Evolutionary conservation across 225 moss, liverwort and hornwort genomes (phyloP).

Genomic region (Antitrichia curtipendula): DNA sequence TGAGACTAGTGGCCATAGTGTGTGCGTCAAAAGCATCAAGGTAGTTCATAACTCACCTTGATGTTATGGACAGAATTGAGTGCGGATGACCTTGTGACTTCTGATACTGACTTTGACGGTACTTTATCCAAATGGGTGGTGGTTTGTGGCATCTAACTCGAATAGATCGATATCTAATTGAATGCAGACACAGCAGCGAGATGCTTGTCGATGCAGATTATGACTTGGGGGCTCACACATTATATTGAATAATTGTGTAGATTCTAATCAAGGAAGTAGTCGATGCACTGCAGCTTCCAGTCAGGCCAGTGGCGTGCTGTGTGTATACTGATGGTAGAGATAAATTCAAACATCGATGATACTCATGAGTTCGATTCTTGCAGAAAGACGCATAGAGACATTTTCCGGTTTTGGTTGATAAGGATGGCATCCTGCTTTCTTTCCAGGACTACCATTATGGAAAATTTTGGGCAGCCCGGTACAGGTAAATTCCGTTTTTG

Average conservation of each 20-base stretch:
- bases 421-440: slow-evolving; percentile 5
- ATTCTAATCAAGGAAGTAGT: background rate
- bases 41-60: background rate
- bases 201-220: background rate
- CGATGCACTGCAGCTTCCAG: background rate
- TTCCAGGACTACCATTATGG: slow-evolving; percentile 13
- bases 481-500: background rate
- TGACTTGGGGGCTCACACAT: background rate
- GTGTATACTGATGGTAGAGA: too few relatives aligned
- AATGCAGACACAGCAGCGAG: background rate
- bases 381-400: slow-evolving; percentile 33
- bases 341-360: background rate
- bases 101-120: background rate
- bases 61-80: background rate
- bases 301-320: background rate
- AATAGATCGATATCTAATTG: background rate
- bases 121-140: background rate
- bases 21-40: background rate
- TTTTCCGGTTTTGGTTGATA: slow-evolving; percentile 1
- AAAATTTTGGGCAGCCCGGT: slow-evolving; percentile 15
- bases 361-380: background rate
- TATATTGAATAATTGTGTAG: background rate
- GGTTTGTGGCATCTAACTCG: background rate
- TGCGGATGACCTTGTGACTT: background rate
- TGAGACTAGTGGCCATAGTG: background rate